phyloP scores from a whole-genome alignment of 495 filamentous ascomycete species.

The Hyaloscypha variabilis region DNA sequence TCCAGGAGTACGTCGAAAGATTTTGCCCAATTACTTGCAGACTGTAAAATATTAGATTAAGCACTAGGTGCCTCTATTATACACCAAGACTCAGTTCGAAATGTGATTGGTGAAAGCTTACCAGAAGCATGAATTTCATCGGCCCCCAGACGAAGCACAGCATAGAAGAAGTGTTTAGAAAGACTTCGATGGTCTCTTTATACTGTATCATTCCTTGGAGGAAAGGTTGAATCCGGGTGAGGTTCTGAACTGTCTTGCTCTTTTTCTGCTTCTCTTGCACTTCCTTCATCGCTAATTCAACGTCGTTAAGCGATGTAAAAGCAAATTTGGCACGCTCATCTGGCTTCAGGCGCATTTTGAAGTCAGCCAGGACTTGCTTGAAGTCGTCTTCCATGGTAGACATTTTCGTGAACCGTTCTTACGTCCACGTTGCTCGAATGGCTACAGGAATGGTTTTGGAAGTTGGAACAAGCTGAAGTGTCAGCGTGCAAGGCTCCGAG shows the following conservation, averaged over 20 bases:
- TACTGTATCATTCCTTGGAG: conserved; percentile 45
- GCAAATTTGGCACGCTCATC: conserved; percentile 21
- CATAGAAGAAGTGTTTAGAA: conserved; percentile 36
- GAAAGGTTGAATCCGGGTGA: conserved; percentile 40
- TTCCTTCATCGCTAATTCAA: conserved; percentile 26
- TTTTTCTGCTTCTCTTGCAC: conserved; percentile 40
- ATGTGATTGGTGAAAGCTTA: conserved; percentile 7
- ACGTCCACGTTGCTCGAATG: no score
- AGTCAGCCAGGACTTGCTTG: conserved; percentile 17
- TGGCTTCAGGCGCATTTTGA: conserved; percentile 10
- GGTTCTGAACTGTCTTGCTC: conserved; percentile 37
- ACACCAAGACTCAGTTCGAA: no score
- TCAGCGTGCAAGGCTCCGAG: no score
- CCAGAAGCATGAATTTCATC: conserved; percentile 34
- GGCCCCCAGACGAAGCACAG: conserved; percentile 47
- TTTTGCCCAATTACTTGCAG: conserved; percentile 14
- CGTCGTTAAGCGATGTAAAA: conserved; percentile 15
- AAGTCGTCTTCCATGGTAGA: conserved; percentile 6
- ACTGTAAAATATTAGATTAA: background rate
- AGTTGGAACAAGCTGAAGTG: no score
- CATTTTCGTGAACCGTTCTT: background rate
- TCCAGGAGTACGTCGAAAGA: conserved; percentile 43
- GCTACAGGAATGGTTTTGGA: no score
- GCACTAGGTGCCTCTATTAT: background rate
- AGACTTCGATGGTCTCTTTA: conserved; percentile 40